These are phyloP conservation scores for Penicillium sp. DNA, from an alignment of 2,329 filamentous ascomycete genomes.

Conservation along the genomic window DNA sequence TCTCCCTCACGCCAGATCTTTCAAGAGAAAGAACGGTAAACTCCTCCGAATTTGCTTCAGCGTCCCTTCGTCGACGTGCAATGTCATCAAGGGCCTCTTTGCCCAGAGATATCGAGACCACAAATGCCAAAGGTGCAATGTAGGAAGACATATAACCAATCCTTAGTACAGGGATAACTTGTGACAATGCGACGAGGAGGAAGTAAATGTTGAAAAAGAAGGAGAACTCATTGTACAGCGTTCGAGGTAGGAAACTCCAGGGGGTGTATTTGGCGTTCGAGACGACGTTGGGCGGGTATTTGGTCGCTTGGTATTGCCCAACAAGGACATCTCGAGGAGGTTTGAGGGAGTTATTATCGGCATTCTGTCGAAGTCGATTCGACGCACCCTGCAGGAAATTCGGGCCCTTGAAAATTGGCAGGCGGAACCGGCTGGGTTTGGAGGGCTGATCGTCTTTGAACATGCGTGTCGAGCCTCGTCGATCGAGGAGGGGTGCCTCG, in stretches of 20 bases:
- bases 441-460: constrained; percentile 38
- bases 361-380: constrained; percentile 29
- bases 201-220: constrained; percentile 99
- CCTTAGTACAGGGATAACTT: constrained; percentile 81
- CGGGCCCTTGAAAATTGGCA: constrained; percentile 64
- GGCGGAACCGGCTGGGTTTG: constrained; percentile 54
- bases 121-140: constrained; percentile 85
- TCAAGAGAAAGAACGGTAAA: constrained; percentile 76
- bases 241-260: constrained; percentile 88
- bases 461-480: constrained; percentile 38
- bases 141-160: constrained; percentile 97
- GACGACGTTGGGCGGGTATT: constrained; percentile 84
- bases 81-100: constrained; percentile 97
- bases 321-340: constrained; percentile 73
- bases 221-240: constrained; percentile 97
- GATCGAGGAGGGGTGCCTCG: constrained; percentile 67
- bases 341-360: constrained; percentile 42
- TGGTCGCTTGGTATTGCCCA: constrained; percentile 67
- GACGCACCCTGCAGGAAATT: constrained; percentile 28
- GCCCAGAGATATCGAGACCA: constrained; percentile 84
- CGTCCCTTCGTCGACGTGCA: constrained; percentile 76
- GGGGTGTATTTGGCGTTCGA: constrained; percentile 98
- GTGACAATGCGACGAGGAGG: constrained; percentile 87
- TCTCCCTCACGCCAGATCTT: constrained; percentile 57
- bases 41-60: constrained; percentile 88